phyloP scores from a whole-genome alignment of 139 green algal species.

The Chlamydomonas urium region DNA sequence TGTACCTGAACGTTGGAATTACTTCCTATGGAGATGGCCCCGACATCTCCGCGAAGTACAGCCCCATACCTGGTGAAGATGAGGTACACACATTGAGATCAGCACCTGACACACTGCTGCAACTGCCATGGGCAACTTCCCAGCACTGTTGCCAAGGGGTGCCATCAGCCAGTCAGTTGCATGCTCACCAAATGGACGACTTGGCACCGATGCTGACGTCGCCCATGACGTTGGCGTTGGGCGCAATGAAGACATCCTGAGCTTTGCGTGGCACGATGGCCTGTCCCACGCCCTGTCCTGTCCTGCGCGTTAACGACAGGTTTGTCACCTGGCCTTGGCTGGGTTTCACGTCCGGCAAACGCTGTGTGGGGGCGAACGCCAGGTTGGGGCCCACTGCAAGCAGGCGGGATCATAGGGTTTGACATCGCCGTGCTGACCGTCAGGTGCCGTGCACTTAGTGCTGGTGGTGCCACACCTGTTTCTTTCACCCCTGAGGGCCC shows the following conservation, averaged over 20 bases:
- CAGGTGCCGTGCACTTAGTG: not conserved
- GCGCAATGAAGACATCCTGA: conserved; percentile 74
- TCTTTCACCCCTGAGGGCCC: conserved; percentile 35
- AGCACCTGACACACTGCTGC: too few species aligned
- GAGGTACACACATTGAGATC: too few species aligned
- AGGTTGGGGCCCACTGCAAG: conserved; percentile 52
- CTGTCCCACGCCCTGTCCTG: conserved; percentile 18
- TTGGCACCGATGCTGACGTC: conserved; percentile 80
- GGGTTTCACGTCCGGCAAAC: conserved; percentile 11
- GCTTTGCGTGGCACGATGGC: conserved; percentile 52
- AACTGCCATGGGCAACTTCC: too few species aligned
- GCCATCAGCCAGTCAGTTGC: too few species aligned
- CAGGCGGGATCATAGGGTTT: too few species aligned
- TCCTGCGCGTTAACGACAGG: not conserved
- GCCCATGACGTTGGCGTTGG: conserved; percentile 84
- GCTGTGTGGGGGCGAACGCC: conserved; percentile 41
- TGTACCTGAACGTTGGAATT: conserved; percentile 89
- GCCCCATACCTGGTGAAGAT: too few species aligned
- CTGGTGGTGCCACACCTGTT: conserved; percentile 21
- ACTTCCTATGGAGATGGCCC: conserved; percentile 74
- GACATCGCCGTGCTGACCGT: too few species aligned
- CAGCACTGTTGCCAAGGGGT: too few species aligned
- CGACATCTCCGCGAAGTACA: conserved; percentile 88
- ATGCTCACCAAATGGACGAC: conserved; percentile 84
- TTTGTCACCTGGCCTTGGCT: conserved; percentile 15